A percentile compares a stretch with the other conserved stretches of the same genome.
phyloP scores from a whole-genome alignment of 768 basidiomycete genomes.

The Termitomyces sp. region DNA sequence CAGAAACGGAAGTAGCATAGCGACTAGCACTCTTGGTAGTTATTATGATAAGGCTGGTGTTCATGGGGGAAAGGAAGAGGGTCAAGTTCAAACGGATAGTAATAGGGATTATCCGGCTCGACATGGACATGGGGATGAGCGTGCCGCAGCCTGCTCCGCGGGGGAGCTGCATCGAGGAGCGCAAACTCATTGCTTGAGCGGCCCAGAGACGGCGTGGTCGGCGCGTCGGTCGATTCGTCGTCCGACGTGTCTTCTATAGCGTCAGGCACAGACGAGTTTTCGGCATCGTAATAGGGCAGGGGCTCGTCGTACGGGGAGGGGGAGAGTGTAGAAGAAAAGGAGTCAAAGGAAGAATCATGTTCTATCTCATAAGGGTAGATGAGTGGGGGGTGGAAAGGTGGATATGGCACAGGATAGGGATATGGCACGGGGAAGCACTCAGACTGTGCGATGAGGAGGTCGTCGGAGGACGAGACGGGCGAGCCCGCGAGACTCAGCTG shows the following conservation, averaged over 20 bases:
- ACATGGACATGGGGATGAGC: constrained; percentile 56
- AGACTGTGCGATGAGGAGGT: constrained; percentile 47
- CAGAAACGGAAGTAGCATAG: constrained; percentile 21
- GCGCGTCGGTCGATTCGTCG: constrained; percentile 69
- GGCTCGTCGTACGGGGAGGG: constrained; percentile 35
- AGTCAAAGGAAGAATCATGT: constrained; percentile 31
- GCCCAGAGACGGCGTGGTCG: constrained; percentile 55
- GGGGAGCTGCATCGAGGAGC: constrained; percentile 45
- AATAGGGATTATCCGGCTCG: constrained; percentile 53
- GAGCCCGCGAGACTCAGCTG: constrained; percentile 58
- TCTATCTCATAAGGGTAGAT: constrained; percentile 47
- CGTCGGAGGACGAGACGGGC: constrained; percentile 75
- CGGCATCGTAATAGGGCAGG: constrained; percentile 63
- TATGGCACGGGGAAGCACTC: constrained; percentile 45
- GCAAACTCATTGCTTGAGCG: constrained; percentile 53
- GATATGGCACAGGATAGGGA: constrained; percentile 69
- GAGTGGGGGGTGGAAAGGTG: constrained; percentile 51
- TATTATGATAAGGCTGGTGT: constrained; percentile 48
- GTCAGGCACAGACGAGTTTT: constrained; percentile 69
- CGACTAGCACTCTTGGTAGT: constrained; percentile 62
- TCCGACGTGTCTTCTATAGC: constrained; percentile 83
- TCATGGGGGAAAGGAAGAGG: constrained; percentile 64
- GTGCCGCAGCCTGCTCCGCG: constrained; percentile 43
- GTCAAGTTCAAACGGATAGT: constrained; percentile 64
- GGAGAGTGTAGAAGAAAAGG: constrained; percentile 33